Base-by-base conservation (phyloP, 2,329 filamentous ascomycete species). In the Fusarium sp. region DNA sequence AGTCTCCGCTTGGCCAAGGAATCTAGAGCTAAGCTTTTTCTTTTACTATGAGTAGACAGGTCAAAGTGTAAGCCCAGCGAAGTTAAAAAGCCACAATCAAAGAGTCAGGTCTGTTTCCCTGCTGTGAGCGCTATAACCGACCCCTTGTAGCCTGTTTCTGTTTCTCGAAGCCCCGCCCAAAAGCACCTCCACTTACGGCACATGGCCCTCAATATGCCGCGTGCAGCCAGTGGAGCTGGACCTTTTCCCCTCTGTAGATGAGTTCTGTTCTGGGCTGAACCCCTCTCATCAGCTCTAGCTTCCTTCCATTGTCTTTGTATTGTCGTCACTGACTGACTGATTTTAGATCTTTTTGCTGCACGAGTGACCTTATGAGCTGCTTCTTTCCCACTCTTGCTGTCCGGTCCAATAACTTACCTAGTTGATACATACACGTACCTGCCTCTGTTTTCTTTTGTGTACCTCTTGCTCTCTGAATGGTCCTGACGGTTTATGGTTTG, bases 251-350 rank as follows among this genome's bases (percentile, higher is more conserved):
- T 65, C 44, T 49, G 18, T 37, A n/a, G 34, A 37, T 37, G 34
- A 37, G 34, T n/a, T 37, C 34, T 37, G 34, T 37, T 37, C 34
- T 37, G 34, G 34, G 34, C 34, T 37, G n/a, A 29, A n/a, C 56
- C 48, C 49, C 57, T 70, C 63, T 63, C 57, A 67, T 70, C 66
- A 65, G 65, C 66, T 67, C 61, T 68, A 48, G 41, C 59, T 56
- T 27, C 41, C 41, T 46, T 34, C 27, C 34, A 44, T 52, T 57
- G 45, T 53, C 61, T 63, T 63, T 57, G 67, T 48, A 61, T 63
- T 55, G 67, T 48, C 66, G 61, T 70, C 61, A 60, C 40, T 53
- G 57, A 65, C 34, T 37, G 29, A 24, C 29, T 27, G 27, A 27
- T 41, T 40, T 24, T 52, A 42, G 24, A 32, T 32, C 29, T 24